These are phyloP conservation scores for Coleophoma crateriformis DNA, from an alignment of 2,329 filamentous ascomycete species.

Conservation along the genomic window DNA sequence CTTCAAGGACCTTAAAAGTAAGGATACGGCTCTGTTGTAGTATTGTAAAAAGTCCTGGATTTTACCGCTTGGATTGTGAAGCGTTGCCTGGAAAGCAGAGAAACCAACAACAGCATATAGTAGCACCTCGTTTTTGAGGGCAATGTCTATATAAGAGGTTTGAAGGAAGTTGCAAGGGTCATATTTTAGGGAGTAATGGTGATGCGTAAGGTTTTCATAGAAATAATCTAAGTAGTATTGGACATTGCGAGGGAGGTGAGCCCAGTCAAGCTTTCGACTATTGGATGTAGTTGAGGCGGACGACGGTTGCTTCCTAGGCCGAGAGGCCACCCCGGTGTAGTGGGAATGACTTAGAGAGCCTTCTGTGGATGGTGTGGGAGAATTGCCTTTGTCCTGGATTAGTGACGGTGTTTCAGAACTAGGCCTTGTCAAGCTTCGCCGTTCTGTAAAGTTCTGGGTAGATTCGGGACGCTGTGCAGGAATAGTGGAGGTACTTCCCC, in stretches of 20 bases:
- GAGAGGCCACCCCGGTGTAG: constrained; percentile 6
- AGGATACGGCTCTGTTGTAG: constrained; percentile 81
- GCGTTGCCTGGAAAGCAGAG: constrained; percentile 76
- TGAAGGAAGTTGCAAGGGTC: constrained; percentile 71
- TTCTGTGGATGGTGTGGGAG: constrained; percentile 45
- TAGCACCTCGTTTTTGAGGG: constrained; percentile 72
- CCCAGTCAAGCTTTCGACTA: constrained; percentile 38
- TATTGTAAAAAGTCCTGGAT: constrained; percentile 81
- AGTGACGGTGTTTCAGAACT: constrained; percentile 49
- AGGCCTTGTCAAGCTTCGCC: constrained; percentile 33
- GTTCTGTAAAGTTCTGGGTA: constrained; percentile 31
- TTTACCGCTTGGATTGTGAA: constrained; percentile 64
- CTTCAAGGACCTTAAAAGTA: constrained; percentile 67
- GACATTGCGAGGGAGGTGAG: constrained; percentile 61
- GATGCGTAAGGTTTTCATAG: constrained; percentile 68
- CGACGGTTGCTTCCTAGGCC: constrained; percentile 14
- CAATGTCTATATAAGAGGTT: constrained; percentile 63
- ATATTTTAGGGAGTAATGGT: constrained; percentile 75
- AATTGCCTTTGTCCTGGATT: constrained; percentile 44
- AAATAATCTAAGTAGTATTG: constrained; percentile 77
- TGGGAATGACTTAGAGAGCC: constrained; percentile 23
- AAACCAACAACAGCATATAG: constrained; percentile 86
- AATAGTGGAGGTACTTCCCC: constrained; percentile 17
- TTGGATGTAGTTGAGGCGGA: constrained; percentile 18
- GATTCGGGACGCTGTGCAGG: constrained; percentile 31